Percentiles rank a stretch among this genome's conserved stretches.
These are phyloP conservation scores for Mucor circinelloides DNA, from an alignment of 371 early-diverging fungal genomes.

Conservation along the genomic window DNA sequence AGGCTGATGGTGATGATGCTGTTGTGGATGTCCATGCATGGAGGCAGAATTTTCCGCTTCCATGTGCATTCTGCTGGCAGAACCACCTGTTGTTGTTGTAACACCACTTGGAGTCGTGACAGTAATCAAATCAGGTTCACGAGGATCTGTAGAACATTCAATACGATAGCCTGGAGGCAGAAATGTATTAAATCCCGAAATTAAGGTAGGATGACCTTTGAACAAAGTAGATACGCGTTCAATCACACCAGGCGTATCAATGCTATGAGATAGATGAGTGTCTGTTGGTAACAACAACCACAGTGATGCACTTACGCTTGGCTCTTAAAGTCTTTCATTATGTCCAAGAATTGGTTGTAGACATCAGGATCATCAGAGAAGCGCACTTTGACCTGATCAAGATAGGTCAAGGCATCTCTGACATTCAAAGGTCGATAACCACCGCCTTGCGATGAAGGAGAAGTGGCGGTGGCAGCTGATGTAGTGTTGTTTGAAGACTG, in stretches of 20 bases:
- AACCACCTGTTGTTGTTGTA: constrained; percentile 6
- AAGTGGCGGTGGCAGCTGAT: background rate
- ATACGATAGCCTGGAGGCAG: constrained; percentile 97
- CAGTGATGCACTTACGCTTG: constrained; percentile 77
- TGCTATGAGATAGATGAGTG: background rate
- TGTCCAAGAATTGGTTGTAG: constrained; percentile 97
- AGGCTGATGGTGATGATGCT: constrained; percentile 6
- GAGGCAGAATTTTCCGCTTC: constrained; percentile 1
- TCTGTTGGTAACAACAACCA: constrained; percentile 8
- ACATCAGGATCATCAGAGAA: constrained; percentile 94
- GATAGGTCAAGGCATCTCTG: constrained; percentile 94
- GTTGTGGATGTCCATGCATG: constrained; percentile 3
- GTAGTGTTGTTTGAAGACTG: background rate
- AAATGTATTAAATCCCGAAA: constrained; percentile 99
- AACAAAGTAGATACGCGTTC: constrained; percentile 95
- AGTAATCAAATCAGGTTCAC: constrained; percentile 71
- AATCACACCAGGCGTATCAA: constrained; percentile 91
- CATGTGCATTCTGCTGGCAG: background rate
- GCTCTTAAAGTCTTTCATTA: constrained; percentile 99
- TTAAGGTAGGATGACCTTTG: constrained; percentile 89
- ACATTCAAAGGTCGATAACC: constrained; percentile 60
- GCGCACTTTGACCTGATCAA: constrained; percentile 96
- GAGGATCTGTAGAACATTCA: constrained; percentile 80
- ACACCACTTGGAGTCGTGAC: constrained; percentile 87
- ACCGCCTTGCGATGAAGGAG: constrained; percentile 13